Evolutionary conservation across 169 alveolate genomes (phyloP), one percentile per base, ranked within the genome.

Genomic region (Plasmodium relictum): DNA sequence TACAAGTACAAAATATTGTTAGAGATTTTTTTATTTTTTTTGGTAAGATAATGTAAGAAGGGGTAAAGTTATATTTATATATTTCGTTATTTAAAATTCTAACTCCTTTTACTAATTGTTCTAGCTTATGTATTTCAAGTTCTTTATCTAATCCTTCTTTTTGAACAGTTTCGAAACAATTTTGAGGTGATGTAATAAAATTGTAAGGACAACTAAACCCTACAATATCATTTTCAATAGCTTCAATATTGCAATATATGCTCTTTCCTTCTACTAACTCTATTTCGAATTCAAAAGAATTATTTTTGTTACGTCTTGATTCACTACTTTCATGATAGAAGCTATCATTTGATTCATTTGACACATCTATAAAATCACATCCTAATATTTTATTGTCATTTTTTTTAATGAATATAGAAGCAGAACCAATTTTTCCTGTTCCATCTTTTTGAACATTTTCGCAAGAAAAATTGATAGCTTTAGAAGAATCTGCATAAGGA

Each of bases 171-270:
- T 83, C 91, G 61, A 83, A 83, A 31, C 91, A 83, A 50, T 69
- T 16, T 6, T 69, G 48, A 16, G 91, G 91, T 0, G 91, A 18
- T 31, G 91, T 68, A n/a, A 68, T 48, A 45, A 83, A 83, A 52
- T 68, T 83, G 37, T 83, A 45, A 0, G 91, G 91, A 7, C 91
- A 83, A 31, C 85, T 83, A n/a, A 83, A 83, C 0, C 91, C 91
- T 18, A 83, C 73, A 2, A 83, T 74, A 44, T 83, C 91, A 66
- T 83, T 83, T 61, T 83, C 85, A 37, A 66, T 83, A 6, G 91
- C 91, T 69, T 83, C 91, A 4, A 83, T 58, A 24, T 83, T 69
- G 39, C 91, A 83, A 26, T 83, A 66, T 39, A 69, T 39, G 10
- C 20, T 52, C 37, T 68, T 69, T 0, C 91, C 91, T 59, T 83